These are phyloP conservation scores for Pneumocystis canis DNA, from an alignment of 1,139 yeast genomes.

Conservation along the genomic window DNA sequence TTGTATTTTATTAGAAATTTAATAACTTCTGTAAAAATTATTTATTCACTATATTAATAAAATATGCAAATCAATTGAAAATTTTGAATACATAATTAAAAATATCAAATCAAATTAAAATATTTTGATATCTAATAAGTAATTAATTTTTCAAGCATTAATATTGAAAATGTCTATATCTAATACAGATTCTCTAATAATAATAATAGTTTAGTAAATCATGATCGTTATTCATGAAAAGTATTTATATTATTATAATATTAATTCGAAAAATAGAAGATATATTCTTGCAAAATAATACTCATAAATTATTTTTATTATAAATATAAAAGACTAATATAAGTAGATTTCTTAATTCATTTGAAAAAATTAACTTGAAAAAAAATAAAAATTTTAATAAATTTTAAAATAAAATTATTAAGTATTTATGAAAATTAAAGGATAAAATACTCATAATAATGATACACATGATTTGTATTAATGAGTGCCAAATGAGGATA, in stretches of 20 bases:
- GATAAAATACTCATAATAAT: no score
- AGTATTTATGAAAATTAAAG: no score
- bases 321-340: neutral
- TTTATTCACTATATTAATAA: neutral
- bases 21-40: neutral
- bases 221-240: neutral
- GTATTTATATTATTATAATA: neutral
- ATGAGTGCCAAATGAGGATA: no score
- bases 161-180: neutral
- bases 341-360: neutral
- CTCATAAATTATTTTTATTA: conserved; percentile 9
- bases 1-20: neutral
- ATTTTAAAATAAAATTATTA: no score
- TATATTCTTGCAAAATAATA: conserved; percentile 3
- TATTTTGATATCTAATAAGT: neutral
- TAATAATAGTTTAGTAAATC: neutral
- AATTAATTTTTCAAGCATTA: neutral
- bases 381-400: no score
- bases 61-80: neutral
- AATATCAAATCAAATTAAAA: neutral
- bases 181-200: neutral
- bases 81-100: neutral
- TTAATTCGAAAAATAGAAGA: neutral
- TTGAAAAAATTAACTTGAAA: neutral
- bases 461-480: no score